phyloP scores from a whole-genome alignment of 768 basidiomycete genomes.

The Clitopilus hobsonii region DNA sequence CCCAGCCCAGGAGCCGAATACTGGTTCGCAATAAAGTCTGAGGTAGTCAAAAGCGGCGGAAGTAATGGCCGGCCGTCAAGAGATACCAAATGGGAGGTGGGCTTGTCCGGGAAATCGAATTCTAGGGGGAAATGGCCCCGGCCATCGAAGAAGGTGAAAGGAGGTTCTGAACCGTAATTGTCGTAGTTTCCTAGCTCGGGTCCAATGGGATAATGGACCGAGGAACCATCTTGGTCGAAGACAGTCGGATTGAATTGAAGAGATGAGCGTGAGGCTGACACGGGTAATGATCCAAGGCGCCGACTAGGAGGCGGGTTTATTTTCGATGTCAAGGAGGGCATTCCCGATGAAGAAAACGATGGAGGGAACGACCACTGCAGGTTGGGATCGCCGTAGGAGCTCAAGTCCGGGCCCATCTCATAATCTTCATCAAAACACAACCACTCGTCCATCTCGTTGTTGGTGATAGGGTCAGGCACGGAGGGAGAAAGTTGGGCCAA shows the following conservation, averaged over 20 bases:
- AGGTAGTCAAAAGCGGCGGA: not conserved
- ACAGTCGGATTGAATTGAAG: constrained; percentile 3
- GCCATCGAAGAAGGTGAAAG: constrained; percentile 6
- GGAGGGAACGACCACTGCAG: not conserved
- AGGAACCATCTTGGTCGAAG: constrained; percentile 2
- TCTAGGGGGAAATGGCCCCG: not conserved
- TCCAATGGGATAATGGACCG: constrained; percentile 7
- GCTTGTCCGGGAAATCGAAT: not conserved
- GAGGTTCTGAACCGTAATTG: constrained; percentile 9
- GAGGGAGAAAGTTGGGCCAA: not conserved
- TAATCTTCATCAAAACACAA: constrained; percentile 5
- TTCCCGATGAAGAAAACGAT: not conserved
- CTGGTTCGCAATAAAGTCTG: not conserved
- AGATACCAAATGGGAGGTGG: not conserved
- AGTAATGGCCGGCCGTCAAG: not conserved
- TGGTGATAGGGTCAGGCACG: constrained; percentile 3
- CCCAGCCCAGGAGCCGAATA: constrained; percentile 4
- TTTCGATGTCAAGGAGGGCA: not conserved
- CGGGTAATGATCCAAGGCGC: constrained; percentile 5
- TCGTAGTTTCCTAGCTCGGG: constrained; percentile 6
- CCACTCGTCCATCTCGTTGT: constrained; percentile 5
- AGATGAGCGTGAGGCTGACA: constrained; percentile 11
- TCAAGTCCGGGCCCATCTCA: constrained; percentile 5
- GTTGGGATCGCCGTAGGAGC: constrained; percentile 1
- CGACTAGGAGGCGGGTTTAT: constrained; percentile 2